Percentiles rank a stretch among this genome's conserved stretches.
These are phyloP conservation scores for Williopsis jadinii DNA, from an alignment of 1,139 yeast species.

Conservation along the genomic window DNA sequence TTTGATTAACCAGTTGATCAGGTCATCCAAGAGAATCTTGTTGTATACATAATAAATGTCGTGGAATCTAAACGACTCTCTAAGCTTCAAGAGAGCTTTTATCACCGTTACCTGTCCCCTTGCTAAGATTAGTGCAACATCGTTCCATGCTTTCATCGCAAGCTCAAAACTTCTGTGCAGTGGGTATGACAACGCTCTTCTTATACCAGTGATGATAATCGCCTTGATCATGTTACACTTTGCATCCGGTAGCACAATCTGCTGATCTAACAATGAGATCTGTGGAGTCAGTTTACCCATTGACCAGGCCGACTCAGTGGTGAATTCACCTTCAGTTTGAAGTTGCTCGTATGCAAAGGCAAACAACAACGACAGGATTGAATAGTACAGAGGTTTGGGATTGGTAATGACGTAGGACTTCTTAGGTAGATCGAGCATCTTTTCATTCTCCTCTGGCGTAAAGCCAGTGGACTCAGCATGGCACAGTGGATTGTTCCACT, in stretches of 20 bases:
- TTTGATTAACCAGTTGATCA: slow-evolving; percentile 70
- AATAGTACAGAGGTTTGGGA: slow-evolving; percentile 46
- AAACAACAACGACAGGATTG: slow-evolving; percentile 61
- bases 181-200: slow-evolving; percentile 77
- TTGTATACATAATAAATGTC: slow-evolving; percentile 88
- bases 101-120: slow-evolving; percentile 66
- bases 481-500: slow-evolving; percentile 48
- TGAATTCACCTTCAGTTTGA: slow-evolving; percentile 70
- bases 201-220: slow-evolving; percentile 49
- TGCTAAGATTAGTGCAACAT: slow-evolving; percentile 56
- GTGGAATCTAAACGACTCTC: slow-evolving; percentile 74
- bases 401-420: slow-evolving; percentile 51
- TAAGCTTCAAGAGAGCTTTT: slow-evolving; percentile 47
- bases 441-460: slow-evolving; percentile 52
- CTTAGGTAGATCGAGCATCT: slow-evolving; percentile 62
- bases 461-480: slow-evolving; percentile 40
- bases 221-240: slow-evolving; percentile 37
- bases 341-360: slow-evolving; percentile 70
- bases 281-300: slow-evolving; percentile 82
- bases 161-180: slow-evolving; percentile 67
- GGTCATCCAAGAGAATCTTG: slow-evolving; percentile 72
- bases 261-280: slow-evolving; percentile 61
- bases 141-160: slow-evolving; percentile 61
- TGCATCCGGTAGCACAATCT: slow-evolving; percentile 34
- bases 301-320: slow-evolving; percentile 90